Evolutionary conservation across 805 yeast genomes (phyloP), one percentile per base, ranked within the genome.

Genomic region (Metschnikowia arizonensis): DNA sequence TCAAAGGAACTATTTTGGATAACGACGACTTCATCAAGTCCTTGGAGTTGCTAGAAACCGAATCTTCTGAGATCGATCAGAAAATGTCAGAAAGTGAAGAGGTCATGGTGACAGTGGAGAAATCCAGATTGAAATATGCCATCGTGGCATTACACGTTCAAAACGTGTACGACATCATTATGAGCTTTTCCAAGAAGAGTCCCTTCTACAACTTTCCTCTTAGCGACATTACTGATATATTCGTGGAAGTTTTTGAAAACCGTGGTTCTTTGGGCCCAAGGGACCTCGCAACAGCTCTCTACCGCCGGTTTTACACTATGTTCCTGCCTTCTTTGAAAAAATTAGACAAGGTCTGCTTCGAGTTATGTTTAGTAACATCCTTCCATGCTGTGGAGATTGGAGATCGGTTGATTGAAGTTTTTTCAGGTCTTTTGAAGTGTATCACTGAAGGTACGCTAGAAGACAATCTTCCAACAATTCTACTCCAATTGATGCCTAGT

Each of bases 1-100:
- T 85, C 0, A 67, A 73, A 17, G 84, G 85, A 0, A 78, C 76
- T 43, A 73, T 90, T 18, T 66, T 90, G 26, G 95, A 88, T 5
- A 81, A 85, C 59, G 81, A 81, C 43, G 70, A 65, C 0, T 63
- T 89, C 2, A 59, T 86, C 14, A 63, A 69, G 4, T 78, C 83
- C 1, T 66, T 90, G 40, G 93, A 85, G 53, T 60, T 56, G 1
- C 63, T 91, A 42, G 90, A 91, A 57, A 48, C 58, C 0, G 89
- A 89, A 52, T 69, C 95, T 0, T 53, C 50, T 0, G 72, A 73
- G 14, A 74, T 88, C 12, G 75, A 77, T 30, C 45, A 45, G 1
- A 81, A 83, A 57, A 71, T 85, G 47, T 53, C 50, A 1, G 82
- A 82, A 44, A 78, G 90, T 0, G 68, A 68, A 2, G 56, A 57